phyloP scores from a whole-genome alignment of 1,139 yeast species.

The Pneumocystis jirovecii region DNA sequence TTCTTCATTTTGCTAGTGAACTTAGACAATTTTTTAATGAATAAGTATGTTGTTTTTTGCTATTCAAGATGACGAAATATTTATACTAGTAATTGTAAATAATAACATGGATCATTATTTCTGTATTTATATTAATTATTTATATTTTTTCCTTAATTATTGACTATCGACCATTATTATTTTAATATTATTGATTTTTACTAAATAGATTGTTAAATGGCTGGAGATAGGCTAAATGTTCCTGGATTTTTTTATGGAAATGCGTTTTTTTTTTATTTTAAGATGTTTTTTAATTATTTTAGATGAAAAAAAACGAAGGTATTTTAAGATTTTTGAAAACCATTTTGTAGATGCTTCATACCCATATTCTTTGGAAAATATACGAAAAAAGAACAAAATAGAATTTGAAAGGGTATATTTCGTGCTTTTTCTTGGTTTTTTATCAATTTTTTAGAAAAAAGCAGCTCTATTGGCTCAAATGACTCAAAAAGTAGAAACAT shows the following conservation, averaged over 20 bases:
- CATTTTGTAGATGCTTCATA: background rate
- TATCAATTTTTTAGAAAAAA: background rate
- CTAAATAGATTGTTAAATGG: background rate
- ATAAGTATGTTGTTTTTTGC: background rate
- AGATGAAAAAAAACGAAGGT: background rate
- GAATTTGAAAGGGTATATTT: background rate
- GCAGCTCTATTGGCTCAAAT: background rate
- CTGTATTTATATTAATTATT: background rate
- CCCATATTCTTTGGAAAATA: background rate
- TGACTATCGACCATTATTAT: no score
- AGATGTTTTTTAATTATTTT: background rate
- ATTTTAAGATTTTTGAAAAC: background rate
- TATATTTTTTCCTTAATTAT: background rate
- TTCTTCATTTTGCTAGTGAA: background rate
- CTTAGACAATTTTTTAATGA: background rate
- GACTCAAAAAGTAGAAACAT: background rate
- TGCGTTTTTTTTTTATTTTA: background rate
- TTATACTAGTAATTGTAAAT: background rate
- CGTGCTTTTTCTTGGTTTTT: background rate
- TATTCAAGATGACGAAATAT: background rate
- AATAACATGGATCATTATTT: background rate
- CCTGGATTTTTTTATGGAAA: conserved; percentile 1
- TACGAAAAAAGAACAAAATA: background rate
- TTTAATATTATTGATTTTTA: no score
- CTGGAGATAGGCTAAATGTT: background rate